Percentiles rank a stretch among this genome's conserved stretches.
phyloP scores from a whole-genome alignment of 768 basidiomycete species.

The Leccinellum albellum region DNA sequence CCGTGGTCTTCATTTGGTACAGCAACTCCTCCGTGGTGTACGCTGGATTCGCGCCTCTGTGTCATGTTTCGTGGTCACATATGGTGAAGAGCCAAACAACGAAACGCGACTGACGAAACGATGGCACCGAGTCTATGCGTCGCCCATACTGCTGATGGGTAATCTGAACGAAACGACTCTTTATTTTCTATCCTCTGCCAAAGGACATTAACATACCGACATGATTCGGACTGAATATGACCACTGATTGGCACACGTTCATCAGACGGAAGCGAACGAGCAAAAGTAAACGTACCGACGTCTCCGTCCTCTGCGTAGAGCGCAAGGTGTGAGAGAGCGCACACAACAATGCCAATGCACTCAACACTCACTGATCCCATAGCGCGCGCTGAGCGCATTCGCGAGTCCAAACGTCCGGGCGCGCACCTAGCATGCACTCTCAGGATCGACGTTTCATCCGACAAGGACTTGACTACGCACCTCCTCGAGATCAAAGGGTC shows the following conservation, averaged over 20 bases:
- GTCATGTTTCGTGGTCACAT: background rate
- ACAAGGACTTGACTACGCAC: slow-evolving; percentile 29
- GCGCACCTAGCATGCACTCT: slow-evolving; percentile 28
- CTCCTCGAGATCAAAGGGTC: slow-evolving; percentile 42
- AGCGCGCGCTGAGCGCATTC: slow-evolving; percentile 48
- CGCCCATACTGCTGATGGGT: slow-evolving; percentile 56
- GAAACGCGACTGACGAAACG: slow-evolving; percentile 45
- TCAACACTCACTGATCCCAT: slow-evolving; percentile 41
- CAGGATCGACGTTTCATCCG: background rate
- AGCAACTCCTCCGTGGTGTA: slow-evolving; percentile 32
- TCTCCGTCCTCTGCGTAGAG: slow-evolving; percentile 41
- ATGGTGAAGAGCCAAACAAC: background rate
- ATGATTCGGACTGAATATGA: slow-evolving; percentile 63
- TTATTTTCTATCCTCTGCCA: background rate
- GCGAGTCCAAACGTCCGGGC: slow-evolving; percentile 49
- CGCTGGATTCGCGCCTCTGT: slow-evolving; percentile 34
- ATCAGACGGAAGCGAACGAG: background rate
- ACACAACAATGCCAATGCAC: slow-evolving; percentile 2
- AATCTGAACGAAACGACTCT: slow-evolving; percentile 38
- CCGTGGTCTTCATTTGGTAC: slow-evolving; percentile 30
- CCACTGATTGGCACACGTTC: slow-evolving; percentile 39
- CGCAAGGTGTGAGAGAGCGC: background rate
- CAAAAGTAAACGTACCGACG: slow-evolving; percentile 39
- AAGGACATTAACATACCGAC: slow-evolving; percentile 39
- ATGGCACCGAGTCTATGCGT: slow-evolving; percentile 55